Percentiles rank a stretch among this genome's conserved stretches.
Evolutionary conservation across 2,329 filamentous ascomycete species (phyloP).

Genomic region (Kalmusia sp.): DNA sequence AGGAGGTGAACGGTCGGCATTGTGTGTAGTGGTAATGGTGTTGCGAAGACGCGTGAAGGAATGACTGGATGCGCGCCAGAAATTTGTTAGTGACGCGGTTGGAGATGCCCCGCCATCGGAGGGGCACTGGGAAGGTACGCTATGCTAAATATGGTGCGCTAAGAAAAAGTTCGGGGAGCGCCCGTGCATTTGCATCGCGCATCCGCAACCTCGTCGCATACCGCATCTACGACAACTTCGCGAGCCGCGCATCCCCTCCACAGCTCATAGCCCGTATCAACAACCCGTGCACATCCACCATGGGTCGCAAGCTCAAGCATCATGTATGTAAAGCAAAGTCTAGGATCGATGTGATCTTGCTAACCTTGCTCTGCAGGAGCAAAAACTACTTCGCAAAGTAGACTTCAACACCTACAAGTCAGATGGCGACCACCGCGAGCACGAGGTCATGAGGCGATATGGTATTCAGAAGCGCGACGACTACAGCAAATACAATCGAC

Average conservation of each 20-base stretch:
- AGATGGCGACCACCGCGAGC: slow-evolving; percentile 85
- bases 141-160: not conserved
- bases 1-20: slow-evolving; percentile 83
- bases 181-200: too few relatives aligned
- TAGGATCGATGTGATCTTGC: not conserved
- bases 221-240: too few relatives aligned
- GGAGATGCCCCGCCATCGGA: slow-evolving; percentile 9
- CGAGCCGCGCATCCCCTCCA: too few relatives aligned
- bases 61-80: slow-evolving; percentile 2
- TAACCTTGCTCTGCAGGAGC: slow-evolving; percentile 60
- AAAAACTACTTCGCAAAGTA: slow-evolving; percentile 80
- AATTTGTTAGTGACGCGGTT: slow-evolving; percentile 9
- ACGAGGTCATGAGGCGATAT: slow-evolving; percentile 81
- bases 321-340: slow-evolving; percentile 55
- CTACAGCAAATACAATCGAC: slow-evolving; percentile 65
- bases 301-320: slow-evolving; percentile 96
- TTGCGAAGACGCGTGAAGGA: not conserved
- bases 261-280: too few relatives aligned
- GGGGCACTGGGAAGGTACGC: not conserved
- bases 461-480: slow-evolving; percentile 84
- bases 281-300: slow-evolving; percentile 47
- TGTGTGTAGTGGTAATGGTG: not conserved
- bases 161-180: too few relatives aligned
- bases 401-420: slow-evolving; percentile 95
- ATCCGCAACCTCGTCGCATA: too few relatives aligned